Conservation (phyloP, 2,329 filamentous ascomycete genomes). For the Thelonectria olida region DNA sequence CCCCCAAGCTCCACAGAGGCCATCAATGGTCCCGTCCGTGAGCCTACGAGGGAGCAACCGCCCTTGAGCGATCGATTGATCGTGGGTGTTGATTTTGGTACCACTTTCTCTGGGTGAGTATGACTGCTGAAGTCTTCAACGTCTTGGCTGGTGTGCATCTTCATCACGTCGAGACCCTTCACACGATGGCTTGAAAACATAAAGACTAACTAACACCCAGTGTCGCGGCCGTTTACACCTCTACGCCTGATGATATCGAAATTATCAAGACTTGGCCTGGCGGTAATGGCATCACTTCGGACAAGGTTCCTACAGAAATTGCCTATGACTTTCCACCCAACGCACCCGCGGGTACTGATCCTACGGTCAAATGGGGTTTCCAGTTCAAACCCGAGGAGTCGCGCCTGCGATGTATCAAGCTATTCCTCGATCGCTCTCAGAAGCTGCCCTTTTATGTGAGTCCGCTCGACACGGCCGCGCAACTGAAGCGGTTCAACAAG, state of each 20-base stretch:
- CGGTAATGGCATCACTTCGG: conserved; percentile 85
- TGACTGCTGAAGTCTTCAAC: background rate
- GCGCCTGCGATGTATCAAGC: conserved; percentile 82
- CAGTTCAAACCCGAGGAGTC: conserved; percentile 82
- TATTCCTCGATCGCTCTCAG: conserved; percentile 83
- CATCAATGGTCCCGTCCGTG: conserved; percentile 68
- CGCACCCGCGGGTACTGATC: conserved; percentile 48
- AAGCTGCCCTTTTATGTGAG: conserved; percentile 84
- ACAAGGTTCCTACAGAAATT: conserved; percentile 86
- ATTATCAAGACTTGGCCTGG: conserved; percentile 89
- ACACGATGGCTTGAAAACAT: background rate
- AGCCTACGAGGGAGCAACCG: conserved; percentile 61
- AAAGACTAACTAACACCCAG: conserved; percentile 31
- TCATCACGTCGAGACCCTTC: background rate
- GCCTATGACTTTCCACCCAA: conserved; percentile 61
- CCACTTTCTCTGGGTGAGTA: conserved; percentile 80
- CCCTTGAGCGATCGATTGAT: conserved; percentile 71
- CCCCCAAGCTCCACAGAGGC: conserved; percentile 67
- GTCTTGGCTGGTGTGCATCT: background rate
- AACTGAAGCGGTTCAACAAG: conserved; percentile 78
- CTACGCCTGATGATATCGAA: conserved; percentile 80
- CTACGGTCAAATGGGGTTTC: conserved; percentile 79
- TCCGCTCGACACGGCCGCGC: conserved; percentile 78
- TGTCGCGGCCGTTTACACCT: conserved; percentile 78
- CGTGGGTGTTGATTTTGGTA: conserved; percentile 84